Base-by-base conservation (phyloP, 2,329 filamentous ascomycete species). In the Xylariales sp. region DNA sequence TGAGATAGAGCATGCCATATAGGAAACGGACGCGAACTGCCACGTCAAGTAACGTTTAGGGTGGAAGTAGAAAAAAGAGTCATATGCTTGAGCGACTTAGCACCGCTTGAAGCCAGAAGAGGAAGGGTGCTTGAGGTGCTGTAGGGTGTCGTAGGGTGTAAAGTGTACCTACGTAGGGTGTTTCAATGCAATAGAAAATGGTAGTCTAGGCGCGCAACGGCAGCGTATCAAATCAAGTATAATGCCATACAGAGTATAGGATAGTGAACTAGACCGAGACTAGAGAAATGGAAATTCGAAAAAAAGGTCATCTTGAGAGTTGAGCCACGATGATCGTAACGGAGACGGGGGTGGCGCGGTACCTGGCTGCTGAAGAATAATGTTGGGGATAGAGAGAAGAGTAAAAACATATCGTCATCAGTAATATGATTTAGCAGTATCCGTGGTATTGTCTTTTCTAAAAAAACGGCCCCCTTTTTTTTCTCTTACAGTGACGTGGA, bases 61-160 rank as follows among this genome's bases (percentile, higher is more conserved):
- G 50, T 61, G 61, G 30, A 66, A 63, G 59, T 56, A 67, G 55
- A 67, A 67, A 66, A 58, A 64, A 61, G 62, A 67, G 59, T 69
- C 64, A 69, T 64, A 41, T 57, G 58, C 28, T 57, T 23, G 23
- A 23, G 23, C 53, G 28, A 28, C 30, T 49, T 5, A 41, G 30
- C 14, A 49, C 28, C n/a, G 59, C 43, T 50, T 50, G 62, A 46
- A 62, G 39, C 41, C 41, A 57, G 53, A 23, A n/a, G 12, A 36
- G 18, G 28, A 62, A 59, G 48, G 53, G 53, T 43, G 23, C 18
- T 16, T 32, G 12, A n/a, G n/a, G n/a, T 5, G 18, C 3, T 41
- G 23, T 23, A 23, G 23, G 23, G 8, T 39, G 8, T 39, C 6
- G 18, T 68, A 64, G 61, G 61, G 65, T 58, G 66, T 23, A 46